A percentile compares a stretch with the other conserved stretches of the same genome.
phyloP scores from a whole-genome alignment of 2,329 filamentous ascomycete genomes.

The Arthroderma sp. region DNA sequence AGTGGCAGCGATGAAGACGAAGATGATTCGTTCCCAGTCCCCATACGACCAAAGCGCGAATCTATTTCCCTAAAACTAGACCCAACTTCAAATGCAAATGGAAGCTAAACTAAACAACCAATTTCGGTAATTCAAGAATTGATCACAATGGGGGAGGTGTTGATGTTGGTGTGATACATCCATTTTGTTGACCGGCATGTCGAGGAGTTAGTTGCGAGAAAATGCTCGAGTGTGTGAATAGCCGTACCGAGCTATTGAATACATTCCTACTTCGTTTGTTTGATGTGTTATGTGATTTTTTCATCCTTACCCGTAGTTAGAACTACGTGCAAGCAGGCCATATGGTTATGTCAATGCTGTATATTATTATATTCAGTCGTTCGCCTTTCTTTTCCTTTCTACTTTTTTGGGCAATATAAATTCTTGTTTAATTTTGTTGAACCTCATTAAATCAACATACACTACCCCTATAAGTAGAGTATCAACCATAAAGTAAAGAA shows the following conservation, averaged over 20 bases:
- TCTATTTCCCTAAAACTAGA: conserved; percentile 23
- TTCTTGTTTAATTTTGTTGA: neutral
- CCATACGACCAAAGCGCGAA: conserved; percentile 42
- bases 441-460: neutral
- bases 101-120: neutral
- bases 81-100: conserved; percentile 2
- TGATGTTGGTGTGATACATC: neutral
- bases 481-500: neutral
- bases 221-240: neutral
- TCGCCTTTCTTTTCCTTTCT: neutral
- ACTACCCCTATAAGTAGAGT: too few relatives aligned
- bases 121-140: neutral
- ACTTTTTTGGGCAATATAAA: neutral
- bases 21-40: conserved; percentile 60
- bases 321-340: neutral
- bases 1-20: conserved; percentile 81
- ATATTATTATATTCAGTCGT: neutral
- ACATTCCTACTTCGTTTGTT: neutral
- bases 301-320: neutral
- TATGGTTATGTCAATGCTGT: neutral
- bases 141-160: neutral
- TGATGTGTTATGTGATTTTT: neutral
- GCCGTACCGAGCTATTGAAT: neutral
- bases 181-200: neutral
- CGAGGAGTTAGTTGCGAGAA: neutral